Evolutionary conservation across 2,329 filamentous ascomycete genomes (phyloP).

Genomic region (Xylariaceae sp.): DNA sequence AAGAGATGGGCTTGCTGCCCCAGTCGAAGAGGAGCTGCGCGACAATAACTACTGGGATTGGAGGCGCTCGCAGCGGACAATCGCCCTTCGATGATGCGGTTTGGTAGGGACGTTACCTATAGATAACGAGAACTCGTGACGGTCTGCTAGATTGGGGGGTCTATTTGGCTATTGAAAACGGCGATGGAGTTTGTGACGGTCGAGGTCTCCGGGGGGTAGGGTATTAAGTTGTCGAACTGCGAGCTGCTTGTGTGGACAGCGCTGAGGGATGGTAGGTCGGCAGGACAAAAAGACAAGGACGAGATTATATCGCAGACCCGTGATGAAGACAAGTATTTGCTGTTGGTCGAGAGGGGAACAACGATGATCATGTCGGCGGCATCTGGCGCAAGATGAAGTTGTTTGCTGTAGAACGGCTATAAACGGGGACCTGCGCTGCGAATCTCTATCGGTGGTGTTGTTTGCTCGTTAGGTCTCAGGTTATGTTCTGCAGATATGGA

Average conservation of each 20-base stretch:
- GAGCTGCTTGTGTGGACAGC: background rate
- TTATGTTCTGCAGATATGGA: background rate
- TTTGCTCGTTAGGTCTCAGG: background rate
- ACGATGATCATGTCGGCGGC: background rate
- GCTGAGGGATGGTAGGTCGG: background rate
- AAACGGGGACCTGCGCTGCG: background rate
- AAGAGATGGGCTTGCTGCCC: constrained; percentile 49
- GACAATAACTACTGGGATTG: constrained; percentile 44
- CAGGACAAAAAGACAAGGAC: background rate
- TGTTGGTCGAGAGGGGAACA: background rate
- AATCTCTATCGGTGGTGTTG: constrained; percentile 8
- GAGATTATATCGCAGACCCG: background rate
- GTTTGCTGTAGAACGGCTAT: background rate
- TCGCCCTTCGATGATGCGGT: constrained; percentile 58
- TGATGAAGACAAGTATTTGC: background rate
- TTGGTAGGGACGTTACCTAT: constrained; percentile 56
- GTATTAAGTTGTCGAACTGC: background rate
- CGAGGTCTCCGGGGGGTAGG: background rate
- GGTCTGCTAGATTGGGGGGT: constrained; percentile 53
- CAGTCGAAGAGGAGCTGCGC: constrained; percentile 45
- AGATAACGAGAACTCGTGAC: constrained; percentile 60
- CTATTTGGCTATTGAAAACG: constrained; percentile 32
- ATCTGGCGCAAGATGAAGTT: background rate
- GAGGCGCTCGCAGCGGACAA: constrained; percentile 49
- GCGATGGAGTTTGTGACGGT: background rate